Percentiles rank a stretch among this genome's conserved stretches.
Evolutionary conservation across 345 rosid genomes (phyloP).

Genomic region (Moringa oleifera): DNA sequence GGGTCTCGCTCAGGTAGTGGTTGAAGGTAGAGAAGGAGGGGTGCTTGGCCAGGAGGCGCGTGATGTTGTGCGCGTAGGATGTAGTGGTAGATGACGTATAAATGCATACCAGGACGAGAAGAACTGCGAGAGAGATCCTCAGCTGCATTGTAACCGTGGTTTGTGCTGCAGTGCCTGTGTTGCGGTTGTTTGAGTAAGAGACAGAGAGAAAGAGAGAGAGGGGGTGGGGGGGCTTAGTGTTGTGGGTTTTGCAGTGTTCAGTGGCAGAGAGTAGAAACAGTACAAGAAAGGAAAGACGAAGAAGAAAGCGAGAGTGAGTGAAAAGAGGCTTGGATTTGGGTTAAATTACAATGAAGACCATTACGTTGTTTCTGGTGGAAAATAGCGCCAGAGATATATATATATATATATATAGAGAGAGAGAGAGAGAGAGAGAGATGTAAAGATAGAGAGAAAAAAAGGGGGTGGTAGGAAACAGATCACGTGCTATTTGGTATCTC

Average conservation of each 20-base stretch:
- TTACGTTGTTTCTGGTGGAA: neutral
- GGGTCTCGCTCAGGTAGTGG: conserved; percentile 74
- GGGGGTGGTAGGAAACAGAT: no score
- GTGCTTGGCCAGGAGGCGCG: conserved; percentile 58
- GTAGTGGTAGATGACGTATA: conserved; percentile 6
- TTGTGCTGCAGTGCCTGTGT: neutral
- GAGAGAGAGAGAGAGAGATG: no score
- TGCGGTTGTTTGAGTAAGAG: neutral
- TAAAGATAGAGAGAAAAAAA: no score
- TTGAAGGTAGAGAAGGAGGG: conserved; percentile 81
- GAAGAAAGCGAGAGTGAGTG: neutral
- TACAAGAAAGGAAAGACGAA: conserved; percentile 5
- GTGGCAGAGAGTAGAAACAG: no score
- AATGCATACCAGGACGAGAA: conserved; percentile 24
- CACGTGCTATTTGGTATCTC: conserved; percentile 17
- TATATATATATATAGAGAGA: no score
- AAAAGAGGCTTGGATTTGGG: conserved; percentile 10
- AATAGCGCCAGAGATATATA: no score
- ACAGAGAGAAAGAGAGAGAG: neutral
- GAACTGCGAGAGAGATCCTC: conserved; percentile 7
- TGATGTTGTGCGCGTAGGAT: conserved; percentile 67
- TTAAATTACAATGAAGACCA: conserved; percentile 21
- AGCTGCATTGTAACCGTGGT: conserved; percentile 23
- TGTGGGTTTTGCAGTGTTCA: conserved; percentile 1
- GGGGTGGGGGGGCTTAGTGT: neutral